Conservation (phyloP, 306 rosid genomes). For the Vigna mungo region DNA sequence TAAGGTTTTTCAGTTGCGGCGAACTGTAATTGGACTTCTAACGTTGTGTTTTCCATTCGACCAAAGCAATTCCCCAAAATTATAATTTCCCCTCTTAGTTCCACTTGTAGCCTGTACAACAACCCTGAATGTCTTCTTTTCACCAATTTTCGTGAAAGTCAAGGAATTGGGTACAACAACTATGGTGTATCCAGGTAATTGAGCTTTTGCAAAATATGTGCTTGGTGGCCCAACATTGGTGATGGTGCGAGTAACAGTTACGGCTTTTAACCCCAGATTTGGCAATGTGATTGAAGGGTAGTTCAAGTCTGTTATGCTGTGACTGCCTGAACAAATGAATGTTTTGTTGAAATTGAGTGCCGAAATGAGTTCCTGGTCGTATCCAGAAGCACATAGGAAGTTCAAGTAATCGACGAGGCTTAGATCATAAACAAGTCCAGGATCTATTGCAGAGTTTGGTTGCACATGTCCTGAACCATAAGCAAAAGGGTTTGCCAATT, state of each 20-base stretch:
- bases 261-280: slow-evolving; percentile 34
- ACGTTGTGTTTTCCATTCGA: slow-evolving; percentile 59
- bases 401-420: slow-evolving; percentile 43
- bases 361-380: slow-evolving; percentile 37
- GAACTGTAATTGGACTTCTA: slow-evolving; percentile 60
- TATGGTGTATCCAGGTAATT: slow-evolving; percentile 52
- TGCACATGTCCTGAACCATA: slow-evolving; percentile 74
- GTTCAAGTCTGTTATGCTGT: slow-evolving; percentile 58
- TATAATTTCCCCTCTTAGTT: slow-evolving; percentile 23
- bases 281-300: slow-evolving; percentile 78
- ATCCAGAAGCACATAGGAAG: slow-evolving; percentile 52
- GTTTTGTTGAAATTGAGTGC: slow-evolving; percentile 41
- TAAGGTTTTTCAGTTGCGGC: slow-evolving; percentile 29
- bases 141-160: slow-evolving; percentile 54
- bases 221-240: slow-evolving; percentile 62
- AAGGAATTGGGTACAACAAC: slow-evolving; percentile 51
- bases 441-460: slow-evolving; percentile 58
- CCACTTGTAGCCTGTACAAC: slow-evolving; percentile 41
- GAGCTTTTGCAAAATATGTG: slow-evolving; percentile 51
- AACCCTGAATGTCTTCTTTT: slow-evolving; percentile 59
- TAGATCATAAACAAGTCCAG: slow-evolving; percentile 52
- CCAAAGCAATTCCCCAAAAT: slow-evolving; percentile 53
- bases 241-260: slow-evolving; percentile 44
- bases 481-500: slow-evolving; percentile 56
- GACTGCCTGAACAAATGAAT: slow-evolving; percentile 48